A percentile compares a stretch with the other conserved stretches of the same genome.
phyloP scores from a whole-genome alignment of 345 rosid genomes.

The Raphanus sativus region DNA sequence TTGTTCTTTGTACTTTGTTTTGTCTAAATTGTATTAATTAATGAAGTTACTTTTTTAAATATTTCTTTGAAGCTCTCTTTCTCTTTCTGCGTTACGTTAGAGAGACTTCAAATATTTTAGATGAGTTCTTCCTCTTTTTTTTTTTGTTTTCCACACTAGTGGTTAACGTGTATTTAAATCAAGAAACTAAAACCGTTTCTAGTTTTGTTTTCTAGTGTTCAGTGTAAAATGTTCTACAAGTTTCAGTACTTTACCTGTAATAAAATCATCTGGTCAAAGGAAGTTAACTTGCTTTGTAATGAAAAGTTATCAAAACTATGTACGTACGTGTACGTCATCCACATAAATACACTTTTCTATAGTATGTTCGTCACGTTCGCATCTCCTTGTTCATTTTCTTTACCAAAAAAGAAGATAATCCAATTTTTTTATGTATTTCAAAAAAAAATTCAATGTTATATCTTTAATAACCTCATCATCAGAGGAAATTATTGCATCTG shows the following conservation, averaged over 20 bases:
- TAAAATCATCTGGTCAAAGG: slow-evolving; percentile 23
- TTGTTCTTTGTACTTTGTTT: slow-evolving; percentile 3
- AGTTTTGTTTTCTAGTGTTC: slow-evolving; percentile 18
- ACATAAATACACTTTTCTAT: background rate
- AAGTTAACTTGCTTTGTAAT: slow-evolving; percentile 17
- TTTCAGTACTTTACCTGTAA: slow-evolving; percentile 19
- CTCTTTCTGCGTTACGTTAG: slow-evolving; percentile 9
- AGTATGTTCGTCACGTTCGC: background rate
- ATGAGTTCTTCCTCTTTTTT: background rate
- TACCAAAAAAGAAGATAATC: background rate
- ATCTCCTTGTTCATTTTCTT: background rate
- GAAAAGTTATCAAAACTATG: background rate
- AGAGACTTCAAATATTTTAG: slow-evolving; percentile 8
- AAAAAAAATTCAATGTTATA: background rate
- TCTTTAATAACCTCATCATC: background rate
- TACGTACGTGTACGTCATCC: slow-evolving; percentile 12
- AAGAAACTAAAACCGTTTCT: background rate
- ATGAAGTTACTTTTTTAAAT: background rate
- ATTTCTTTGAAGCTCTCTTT: background rate
- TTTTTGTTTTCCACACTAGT: background rate
- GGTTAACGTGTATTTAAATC: slow-evolving; percentile 6
- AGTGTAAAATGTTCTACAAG: slow-evolving; percentile 13
- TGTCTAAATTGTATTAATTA: background rate
- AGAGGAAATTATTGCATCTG: background rate
- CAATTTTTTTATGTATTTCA: too few species aligned